A percentile compares a stretch with the other conserved stretches of the same genome.
These are phyloP conservation scores for Globisporangium nunn DNA, from an alignment of 352 stramenopile genomes.

Conservation along the genomic window DNA sequence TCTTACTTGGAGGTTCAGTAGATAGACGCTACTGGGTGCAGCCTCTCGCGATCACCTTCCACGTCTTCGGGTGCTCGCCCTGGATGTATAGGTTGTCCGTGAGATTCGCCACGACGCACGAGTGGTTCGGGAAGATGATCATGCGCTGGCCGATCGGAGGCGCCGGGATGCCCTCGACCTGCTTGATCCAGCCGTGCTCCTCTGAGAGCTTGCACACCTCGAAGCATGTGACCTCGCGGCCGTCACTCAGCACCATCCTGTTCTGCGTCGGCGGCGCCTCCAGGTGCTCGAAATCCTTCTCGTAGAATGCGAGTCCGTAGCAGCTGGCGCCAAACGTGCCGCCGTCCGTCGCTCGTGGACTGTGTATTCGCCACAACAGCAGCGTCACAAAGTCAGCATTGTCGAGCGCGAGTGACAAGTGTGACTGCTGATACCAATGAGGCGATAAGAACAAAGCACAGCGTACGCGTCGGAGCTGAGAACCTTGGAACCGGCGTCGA, in stretches of 20 bases:
- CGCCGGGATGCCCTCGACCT: slow-evolving; percentile 36
- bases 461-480: slow-evolving; percentile 54
- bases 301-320: slow-evolving; percentile 61
- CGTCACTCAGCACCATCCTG: slow-evolving; percentile 23
- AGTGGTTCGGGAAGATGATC: slow-evolving; percentile 62
- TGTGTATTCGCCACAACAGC: neutral
- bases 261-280: slow-evolving; percentile 40
- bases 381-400: slow-evolving; percentile 6
- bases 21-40: slow-evolving; percentile 33
- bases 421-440: neutral
- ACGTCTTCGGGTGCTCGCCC: slow-evolving; percentile 32
- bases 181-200: slow-evolving; percentile 65
- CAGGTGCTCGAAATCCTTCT: slow-evolving; percentile 58
- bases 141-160: slow-evolving; percentile 49
- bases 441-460: neutral
- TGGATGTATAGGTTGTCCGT: slow-evolving; percentile 57
- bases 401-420: neutral
- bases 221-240: slow-evolving; percentile 43
- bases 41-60: slow-evolving; percentile 47
- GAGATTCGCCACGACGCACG: slow-evolving; percentile 62
- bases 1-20: neutral
- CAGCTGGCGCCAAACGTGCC: slow-evolving; percentile 42
- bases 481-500: slow-evolving; percentile 67
- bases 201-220: slow-evolving; percentile 66
- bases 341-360: slow-evolving; percentile 14